A percentile compares a stretch with the other conserved stretches of the same genome.
phyloP scores from a whole-genome alignment of 306 rosid species.

The Quillaja saponaria region DNA sequence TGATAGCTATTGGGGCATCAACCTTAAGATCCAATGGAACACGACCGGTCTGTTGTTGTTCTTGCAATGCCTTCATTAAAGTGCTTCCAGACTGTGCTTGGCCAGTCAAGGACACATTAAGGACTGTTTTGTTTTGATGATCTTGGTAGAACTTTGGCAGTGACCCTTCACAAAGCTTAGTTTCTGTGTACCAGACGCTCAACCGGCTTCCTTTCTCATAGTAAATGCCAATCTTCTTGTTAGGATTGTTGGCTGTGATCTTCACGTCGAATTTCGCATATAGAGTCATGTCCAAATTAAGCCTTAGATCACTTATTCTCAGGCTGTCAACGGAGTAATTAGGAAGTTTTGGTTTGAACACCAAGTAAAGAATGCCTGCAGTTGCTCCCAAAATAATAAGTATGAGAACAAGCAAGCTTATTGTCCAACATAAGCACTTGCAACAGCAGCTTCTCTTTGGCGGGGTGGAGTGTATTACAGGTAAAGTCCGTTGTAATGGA shows the following conservation, averaged over 20 bases:
- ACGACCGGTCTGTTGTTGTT: slow-evolving; percentile 74
- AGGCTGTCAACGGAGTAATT: slow-evolving; percentile 64
- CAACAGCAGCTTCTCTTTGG: slow-evolving; percentile 49
- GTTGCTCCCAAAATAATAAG: slow-evolving; percentile 58
- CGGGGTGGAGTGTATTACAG: slow-evolving; percentile 32
- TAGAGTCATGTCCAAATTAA: slow-evolving; percentile 66
- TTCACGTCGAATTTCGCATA: slow-evolving; percentile 73
- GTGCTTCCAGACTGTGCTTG: slow-evolving; percentile 66
- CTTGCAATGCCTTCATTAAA: slow-evolving; percentile 67
- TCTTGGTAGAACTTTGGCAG: slow-evolving; percentile 87
- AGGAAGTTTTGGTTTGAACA: slow-evolving; percentile 85
- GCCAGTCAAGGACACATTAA: slow-evolving; percentile 68
- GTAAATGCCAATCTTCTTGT: slow-evolving; percentile 82
- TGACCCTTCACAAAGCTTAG: slow-evolving; percentile 71
- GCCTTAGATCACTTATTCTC: slow-evolving; percentile 59
- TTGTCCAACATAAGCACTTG: slow-evolving; percentile 69
- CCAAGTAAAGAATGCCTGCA: slow-evolving; percentile 54
- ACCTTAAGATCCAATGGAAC: slow-evolving; percentile 75
- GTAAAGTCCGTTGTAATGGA: slow-evolving; percentile 23
- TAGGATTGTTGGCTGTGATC: slow-evolving; percentile 75
- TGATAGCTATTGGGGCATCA: slow-evolving; percentile 64
- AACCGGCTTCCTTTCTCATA: slow-evolving; percentile 70
- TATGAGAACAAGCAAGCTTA: slow-evolving; percentile 47
- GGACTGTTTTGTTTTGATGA: slow-evolving; percentile 67
- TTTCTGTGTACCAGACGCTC: slow-evolving; percentile 71